phyloP scores from a whole-genome alignment of 1,284 basidiomycete genomes.

The Retiboletus flavoniger region DNA sequence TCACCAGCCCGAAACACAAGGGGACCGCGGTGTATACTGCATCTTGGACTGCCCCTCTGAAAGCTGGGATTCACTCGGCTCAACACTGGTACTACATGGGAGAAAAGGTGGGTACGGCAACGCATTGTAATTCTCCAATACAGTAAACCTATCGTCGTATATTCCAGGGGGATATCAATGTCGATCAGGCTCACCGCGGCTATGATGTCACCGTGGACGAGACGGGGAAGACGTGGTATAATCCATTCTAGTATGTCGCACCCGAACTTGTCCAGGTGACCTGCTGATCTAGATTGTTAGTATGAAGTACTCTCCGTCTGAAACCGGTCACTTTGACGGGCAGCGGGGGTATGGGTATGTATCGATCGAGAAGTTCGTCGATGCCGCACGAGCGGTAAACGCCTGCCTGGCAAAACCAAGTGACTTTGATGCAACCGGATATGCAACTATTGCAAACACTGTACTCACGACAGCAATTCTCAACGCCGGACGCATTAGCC shows the following conservation, averaged over 20 bases:
- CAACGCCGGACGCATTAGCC: constrained; percentile 83
- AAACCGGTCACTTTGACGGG: constrained; percentile 89
- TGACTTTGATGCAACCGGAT: constrained; percentile 76
- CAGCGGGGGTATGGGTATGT: constrained; percentile 90
- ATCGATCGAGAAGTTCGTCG: constrained; percentile 91
- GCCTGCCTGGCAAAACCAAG: constrained; percentile 60
- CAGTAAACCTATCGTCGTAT: neutral
- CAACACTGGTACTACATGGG: constrained; percentile 96
- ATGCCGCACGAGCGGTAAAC: constrained; percentile 76
- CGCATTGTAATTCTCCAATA: neutral
- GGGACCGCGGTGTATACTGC: constrained; percentile 90
- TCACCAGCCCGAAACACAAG: constrained; percentile 64
- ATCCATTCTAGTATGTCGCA: constrained; percentile 82
- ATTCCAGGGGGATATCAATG: constrained; percentile 78
- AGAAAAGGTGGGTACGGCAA: constrained; percentile 59
- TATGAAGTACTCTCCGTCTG: constrained; percentile 92
- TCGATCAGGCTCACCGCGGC: constrained; percentile 91
- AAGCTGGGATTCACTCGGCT: constrained; percentile 77
- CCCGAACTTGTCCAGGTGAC: neutral
- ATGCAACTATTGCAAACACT: constrained; percentile 87
- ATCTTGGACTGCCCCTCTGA: constrained; percentile 82
- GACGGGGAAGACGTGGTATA: constrained; percentile 78
- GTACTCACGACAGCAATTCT: constrained; percentile 90
- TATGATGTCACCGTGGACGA: constrained; percentile 87
- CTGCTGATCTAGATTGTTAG: constrained; percentile 38